These are phyloP conservation scores for Paramecium octaurelia DNA, from an alignment of 73 alveolate species.

Conservation along the genomic window DNA sequence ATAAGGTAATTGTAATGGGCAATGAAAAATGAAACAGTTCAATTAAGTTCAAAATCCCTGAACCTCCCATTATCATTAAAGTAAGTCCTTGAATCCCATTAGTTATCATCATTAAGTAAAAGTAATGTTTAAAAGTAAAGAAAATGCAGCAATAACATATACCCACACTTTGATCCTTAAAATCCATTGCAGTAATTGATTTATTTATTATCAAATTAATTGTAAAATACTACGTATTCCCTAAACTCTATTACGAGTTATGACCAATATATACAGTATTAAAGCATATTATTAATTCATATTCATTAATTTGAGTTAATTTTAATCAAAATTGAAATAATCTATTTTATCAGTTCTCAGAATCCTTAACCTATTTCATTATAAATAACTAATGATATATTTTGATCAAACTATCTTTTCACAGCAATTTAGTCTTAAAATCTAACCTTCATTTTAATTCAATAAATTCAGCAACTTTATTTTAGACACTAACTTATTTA, in stretches of 20 bases:
- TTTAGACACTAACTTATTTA: too few species aligned
- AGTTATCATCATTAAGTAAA: background rate
- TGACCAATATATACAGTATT: background rate
- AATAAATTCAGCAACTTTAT: background rate
- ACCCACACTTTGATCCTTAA: background rate
- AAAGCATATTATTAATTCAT: background rate
- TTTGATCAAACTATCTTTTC: background rate
- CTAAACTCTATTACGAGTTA: background rate
- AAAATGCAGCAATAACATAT: background rate
- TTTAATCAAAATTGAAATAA: background rate
- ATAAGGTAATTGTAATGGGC: background rate
- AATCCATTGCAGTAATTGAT: background rate
- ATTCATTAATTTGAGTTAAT: background rate
- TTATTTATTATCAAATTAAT: background rate
- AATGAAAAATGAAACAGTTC: background rate
- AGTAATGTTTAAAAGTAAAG: slow-evolving; percentile 1
- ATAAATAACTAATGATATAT: too few species aligned
- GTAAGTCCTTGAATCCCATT: background rate
- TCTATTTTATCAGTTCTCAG: background rate
- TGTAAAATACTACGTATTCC: background rate
- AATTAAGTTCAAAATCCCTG: background rate
- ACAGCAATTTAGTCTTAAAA: background rate
- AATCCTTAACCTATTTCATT: background rate
- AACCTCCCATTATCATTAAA: background rate
- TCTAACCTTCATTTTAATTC: too few species aligned